A percentile compares a stretch with the other conserved stretches of the same genome.
Evolutionary conservation across 345 rosid species (phyloP).

Genomic region (Arabis hirsuta): DNA sequence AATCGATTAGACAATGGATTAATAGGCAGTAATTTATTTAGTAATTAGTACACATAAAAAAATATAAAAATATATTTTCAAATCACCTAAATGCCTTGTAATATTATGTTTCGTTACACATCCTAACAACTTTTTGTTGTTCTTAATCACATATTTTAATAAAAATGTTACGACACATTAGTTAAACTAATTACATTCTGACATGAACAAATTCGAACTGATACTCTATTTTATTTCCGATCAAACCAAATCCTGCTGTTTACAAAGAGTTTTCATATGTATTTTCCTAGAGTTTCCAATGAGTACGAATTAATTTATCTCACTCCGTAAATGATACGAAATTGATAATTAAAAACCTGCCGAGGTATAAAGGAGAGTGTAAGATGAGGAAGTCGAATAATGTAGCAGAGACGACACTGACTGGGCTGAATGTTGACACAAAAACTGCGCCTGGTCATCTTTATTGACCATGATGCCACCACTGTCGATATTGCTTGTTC

Average conservation of each 20-base stretch:
- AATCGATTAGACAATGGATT: not conserved
- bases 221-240: not conserved
- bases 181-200: not conserved
- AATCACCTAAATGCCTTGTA: too few species aligned
- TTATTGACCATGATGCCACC: constrained; percentile 53
- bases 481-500: constrained; percentile 54
- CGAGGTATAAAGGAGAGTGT: constrained; percentile 40
- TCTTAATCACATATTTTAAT: too few species aligned
- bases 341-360: constrained; percentile 36
- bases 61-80: too few species aligned
- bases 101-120: too few species aligned
- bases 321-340: not conserved
- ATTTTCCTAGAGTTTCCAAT: not conserved
- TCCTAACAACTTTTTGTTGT: too few species aligned
- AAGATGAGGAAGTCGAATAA: constrained; percentile 43
- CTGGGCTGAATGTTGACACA: constrained; percentile 53
- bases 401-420: constrained; percentile 42
- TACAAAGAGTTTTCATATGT: not conserved
- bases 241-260: not conserved
- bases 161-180: too few species aligned
- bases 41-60: too few species aligned
- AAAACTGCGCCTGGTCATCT: constrained; percentile 52
- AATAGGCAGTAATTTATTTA: too few species aligned
- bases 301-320: constrained; percentile 3
- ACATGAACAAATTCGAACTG: not conserved